Evolutionary conservation across 768 basidiomycete genomes (phyloP).

Genomic region (Asterophora parasitica): DNA sequence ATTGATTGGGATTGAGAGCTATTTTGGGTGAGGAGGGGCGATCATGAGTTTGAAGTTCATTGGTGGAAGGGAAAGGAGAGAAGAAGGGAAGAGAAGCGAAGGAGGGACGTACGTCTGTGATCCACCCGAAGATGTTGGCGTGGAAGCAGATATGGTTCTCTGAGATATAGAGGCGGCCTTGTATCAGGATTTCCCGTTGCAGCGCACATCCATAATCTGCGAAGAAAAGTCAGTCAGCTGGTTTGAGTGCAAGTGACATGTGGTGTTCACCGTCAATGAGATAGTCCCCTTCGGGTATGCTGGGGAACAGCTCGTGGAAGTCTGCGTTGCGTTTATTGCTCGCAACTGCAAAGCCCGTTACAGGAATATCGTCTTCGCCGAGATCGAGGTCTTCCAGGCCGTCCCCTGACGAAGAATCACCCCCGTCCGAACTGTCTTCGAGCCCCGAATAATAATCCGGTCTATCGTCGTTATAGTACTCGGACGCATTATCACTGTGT

Average conservation of each 20-base stretch:
- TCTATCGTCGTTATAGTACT: slow-evolving; percentile 26
- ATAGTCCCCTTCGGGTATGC: slow-evolving; percentile 91
- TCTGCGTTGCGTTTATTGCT: slow-evolving; percentile 92
- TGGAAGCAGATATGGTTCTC: slow-evolving; percentile 99
- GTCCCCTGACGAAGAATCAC: slow-evolving; percentile 27
- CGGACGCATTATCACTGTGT: slow-evolving; percentile 28
- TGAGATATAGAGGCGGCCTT: slow-evolving; percentile 94
- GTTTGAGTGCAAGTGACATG: slow-evolving; percentile 2
- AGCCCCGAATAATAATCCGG: slow-evolving; percentile 37
- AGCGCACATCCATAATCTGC: slow-evolving; percentile 96
- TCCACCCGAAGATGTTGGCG: slow-evolving; percentile 99
- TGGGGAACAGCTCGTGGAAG: slow-evolving; percentile 91
- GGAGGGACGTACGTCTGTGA: slow-evolving; percentile 74
- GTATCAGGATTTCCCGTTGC: slow-evolving; percentile 93
- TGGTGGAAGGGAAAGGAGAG: background rate
- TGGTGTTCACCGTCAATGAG: slow-evolving; percentile 83
- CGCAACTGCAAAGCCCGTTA: slow-evolving; percentile 96
- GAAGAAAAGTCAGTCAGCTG: slow-evolving; percentile 5
- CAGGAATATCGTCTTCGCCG: slow-evolving; percentile 75
- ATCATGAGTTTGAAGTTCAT: background rate
- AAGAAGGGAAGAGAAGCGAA: slow-evolving; percentile 19
- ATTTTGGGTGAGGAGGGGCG: background rate
- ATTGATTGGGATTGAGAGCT: slow-evolving; percentile 86
- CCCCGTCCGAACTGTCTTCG: slow-evolving; percentile 32
- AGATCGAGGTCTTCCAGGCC: slow-evolving; percentile 41